These are phyloP conservation scores for Blastobotrys buckinghamii DNA, from an alignment of 1,139 yeast species.

Conservation along the genomic window DNA sequence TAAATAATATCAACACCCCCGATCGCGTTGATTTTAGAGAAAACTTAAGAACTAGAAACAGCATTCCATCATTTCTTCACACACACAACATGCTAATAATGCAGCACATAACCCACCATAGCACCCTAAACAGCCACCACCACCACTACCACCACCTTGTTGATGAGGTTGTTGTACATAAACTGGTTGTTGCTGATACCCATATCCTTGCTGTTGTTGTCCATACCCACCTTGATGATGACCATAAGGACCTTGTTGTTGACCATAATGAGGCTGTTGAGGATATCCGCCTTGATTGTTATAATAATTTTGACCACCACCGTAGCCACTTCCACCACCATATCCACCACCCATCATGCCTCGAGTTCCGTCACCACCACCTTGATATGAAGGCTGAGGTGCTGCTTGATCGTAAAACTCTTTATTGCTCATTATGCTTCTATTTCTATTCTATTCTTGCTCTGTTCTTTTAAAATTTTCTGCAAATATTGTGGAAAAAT, in stretches of 20 bases:
- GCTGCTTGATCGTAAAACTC: slow-evolving; percentile 21
- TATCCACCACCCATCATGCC: slow-evolving; percentile 4
- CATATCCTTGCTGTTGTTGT: slow-evolving; percentile 18
- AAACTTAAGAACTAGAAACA: no score
- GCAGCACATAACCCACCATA: slow-evolving; percentile 22
- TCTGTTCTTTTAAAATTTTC: not conserved
- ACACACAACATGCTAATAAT: slow-evolving; percentile 25
- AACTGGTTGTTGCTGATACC: slow-evolving; percentile 17
- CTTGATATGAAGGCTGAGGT: not conserved
- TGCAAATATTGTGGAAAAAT: no score
- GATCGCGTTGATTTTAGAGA: no score
- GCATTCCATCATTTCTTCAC: slow-evolving; percentile 22
- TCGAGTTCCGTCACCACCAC: slow-evolving; percentile 1
- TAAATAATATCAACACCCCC: no score
- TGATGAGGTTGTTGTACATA: slow-evolving; percentile 24
- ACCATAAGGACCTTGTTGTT: slow-evolving; percentile 10
- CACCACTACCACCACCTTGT: slow-evolving; percentile 13
- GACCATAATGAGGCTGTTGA: slow-evolving; percentile 8
- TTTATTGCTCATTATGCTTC: slow-evolving; percentile 22
- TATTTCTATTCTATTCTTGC: not conserved
- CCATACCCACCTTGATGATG: slow-evolving; percentile 12
- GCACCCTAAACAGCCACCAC: slow-evolving; percentile 23
- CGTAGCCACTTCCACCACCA: slow-evolving; percentile 4
- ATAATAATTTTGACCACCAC: slow-evolving; percentile 9
- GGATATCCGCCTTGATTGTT: slow-evolving; percentile 9